Percentiles rank a stretch among this genome's conserved stretches.
These are phyloP conservation scores for Verticillium tricorpus DNA, from an alignment of 2,329 filamentous ascomycete species.

Conservation along the genomic window DNA sequence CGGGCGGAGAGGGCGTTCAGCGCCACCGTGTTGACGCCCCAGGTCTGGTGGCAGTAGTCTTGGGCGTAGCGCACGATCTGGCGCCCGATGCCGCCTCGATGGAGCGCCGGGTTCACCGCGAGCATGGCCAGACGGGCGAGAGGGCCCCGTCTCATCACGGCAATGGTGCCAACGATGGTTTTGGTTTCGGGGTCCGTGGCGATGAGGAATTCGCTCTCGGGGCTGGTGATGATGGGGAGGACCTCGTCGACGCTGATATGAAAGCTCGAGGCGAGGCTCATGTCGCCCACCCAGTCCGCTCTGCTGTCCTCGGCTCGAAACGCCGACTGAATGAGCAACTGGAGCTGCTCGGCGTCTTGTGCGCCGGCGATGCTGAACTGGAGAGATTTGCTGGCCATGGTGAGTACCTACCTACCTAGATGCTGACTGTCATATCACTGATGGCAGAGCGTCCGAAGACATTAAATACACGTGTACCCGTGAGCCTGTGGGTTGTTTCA, in stretches of 20 bases:
- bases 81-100: conserved; percentile 27
- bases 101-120: conserved; percentile 25
- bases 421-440: too few species aligned
- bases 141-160: conserved; percentile 18
- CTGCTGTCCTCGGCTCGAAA: conserved; percentile 34
- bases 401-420: neutral
- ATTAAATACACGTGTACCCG: too few species aligned
- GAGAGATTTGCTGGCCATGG: conserved; percentile 16
- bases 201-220: conserved; percentile 24
- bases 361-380: conserved; percentile 30
- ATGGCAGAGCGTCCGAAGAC: too few species aligned
- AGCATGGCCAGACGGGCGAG: conserved; percentile 27
- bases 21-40: conserved; percentile 21
- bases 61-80: conserved; percentile 26
- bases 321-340: conserved; percentile 31
- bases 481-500: too few species aligned
- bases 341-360: conserved; percentile 29
- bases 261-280: conserved; percentile 21
- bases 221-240: conserved; percentile 18
- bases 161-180: conserved; percentile 21
- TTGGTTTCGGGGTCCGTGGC: conserved; percentile 15
- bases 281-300: conserved; percentile 28
- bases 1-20: conserved; percentile 29
- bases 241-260: conserved; percentile 17
- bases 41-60: conserved; percentile 20